Evolutionary conservation across 495 filamentous ascomycete species (phyloP).

Genomic region (Aspergillus mulundensis): DNA sequence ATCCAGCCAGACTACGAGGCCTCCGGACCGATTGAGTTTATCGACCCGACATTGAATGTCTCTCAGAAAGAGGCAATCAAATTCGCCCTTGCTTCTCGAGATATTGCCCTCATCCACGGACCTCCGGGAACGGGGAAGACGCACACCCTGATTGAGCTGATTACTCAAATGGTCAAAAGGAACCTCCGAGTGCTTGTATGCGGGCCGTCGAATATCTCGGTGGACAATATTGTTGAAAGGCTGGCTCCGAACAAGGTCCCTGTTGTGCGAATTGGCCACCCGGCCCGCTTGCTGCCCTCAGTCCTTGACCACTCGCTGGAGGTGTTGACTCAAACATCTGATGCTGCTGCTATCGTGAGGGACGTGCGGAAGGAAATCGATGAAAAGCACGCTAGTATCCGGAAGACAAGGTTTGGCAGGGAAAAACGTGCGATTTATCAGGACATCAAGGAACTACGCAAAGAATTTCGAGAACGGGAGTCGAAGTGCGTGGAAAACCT

Average conservation of each 20-base stretch:
- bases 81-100: conserved; percentile 77
- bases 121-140: conserved; percentile 97
- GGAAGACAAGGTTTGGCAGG: conserved; percentile 75
- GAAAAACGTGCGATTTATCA: conserved; percentile 80
- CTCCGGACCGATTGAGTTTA: conserved; percentile 64
- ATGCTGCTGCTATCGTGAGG: conserved; percentile 83
- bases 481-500: conserved; percentile 71
- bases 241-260: conserved; percentile 78
- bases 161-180: conserved; percentile 73
- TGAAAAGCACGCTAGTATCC: conserved; percentile 79
- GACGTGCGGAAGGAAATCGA: conserved; percentile 94
- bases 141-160: conserved; percentile 92
- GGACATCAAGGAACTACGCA: conserved; percentile 77
- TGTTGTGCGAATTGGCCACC: conserved; percentile 87
- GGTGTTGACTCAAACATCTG: conserved; percentile 85
- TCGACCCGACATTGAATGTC: conserved; percentile 77
- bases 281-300: conserved; percentile 82
- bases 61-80: conserved; percentile 87
- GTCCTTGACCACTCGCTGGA: conserved; percentile 89
- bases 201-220: conserved; percentile 91
- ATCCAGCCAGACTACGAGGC: conserved; percentile 44
- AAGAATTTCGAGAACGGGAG: conserved; percentile 86
- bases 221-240: conserved; percentile 98
- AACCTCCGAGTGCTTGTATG: conserved; percentile 81
- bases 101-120: conserved; percentile 92